Percentiles rank a stretch among this genome's conserved stretches.
phyloP scores from a whole-genome alignment of 768 basidiomycete genomes.

The Phanerodontia chrysosporium region DNA sequence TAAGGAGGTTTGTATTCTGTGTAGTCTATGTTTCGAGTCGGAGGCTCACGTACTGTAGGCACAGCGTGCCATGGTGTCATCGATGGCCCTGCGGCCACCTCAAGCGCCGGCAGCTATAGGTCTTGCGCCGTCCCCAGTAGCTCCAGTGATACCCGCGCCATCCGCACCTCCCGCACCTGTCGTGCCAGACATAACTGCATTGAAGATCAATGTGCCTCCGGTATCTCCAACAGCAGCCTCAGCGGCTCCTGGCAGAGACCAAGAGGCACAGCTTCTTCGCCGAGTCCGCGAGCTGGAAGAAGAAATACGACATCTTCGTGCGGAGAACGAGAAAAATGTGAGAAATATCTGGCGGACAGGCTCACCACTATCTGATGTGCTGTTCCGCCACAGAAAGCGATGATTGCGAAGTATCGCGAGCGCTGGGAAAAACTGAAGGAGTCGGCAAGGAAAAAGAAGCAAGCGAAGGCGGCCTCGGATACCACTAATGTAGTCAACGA shows the following conservation, averaged over 20 bases:
- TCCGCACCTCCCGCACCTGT: conserved; percentile 18
- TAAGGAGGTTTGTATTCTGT: conserved; percentile 48
- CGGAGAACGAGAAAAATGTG: conserved; percentile 83
- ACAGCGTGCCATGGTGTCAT: conserved; percentile 74
- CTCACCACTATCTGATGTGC: neutral
- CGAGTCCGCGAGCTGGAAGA: conserved; percentile 76
- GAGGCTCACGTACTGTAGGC: conserved; percentile 42
- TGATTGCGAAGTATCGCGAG: conserved; percentile 80
- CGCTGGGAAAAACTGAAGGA: conserved; percentile 90
- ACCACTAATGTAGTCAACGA: conserved; percentile 49
- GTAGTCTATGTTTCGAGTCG: conserved; percentile 1
- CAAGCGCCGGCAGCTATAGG: conserved; percentile 4
- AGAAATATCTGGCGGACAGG: neutral
- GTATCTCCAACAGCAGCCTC: conserved; percentile 44
- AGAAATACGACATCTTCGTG: conserved; percentile 55
- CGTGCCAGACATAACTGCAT: conserved; percentile 45
- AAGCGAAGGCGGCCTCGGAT: conserved; percentile 57
- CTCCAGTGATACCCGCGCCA: neutral
- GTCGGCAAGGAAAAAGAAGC: conserved; percentile 81
- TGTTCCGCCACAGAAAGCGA: conserved; percentile 54
- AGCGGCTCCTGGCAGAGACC: conserved; percentile 50
- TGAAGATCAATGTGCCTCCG: conserved; percentile 55
- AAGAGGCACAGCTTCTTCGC: conserved; percentile 47
- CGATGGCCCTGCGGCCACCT: conserved; percentile 48
- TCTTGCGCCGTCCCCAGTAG: conserved; percentile 17